phyloP scores from a whole-genome alignment of 257 asterid genomes.

The Jasminum sambac region DNA sequence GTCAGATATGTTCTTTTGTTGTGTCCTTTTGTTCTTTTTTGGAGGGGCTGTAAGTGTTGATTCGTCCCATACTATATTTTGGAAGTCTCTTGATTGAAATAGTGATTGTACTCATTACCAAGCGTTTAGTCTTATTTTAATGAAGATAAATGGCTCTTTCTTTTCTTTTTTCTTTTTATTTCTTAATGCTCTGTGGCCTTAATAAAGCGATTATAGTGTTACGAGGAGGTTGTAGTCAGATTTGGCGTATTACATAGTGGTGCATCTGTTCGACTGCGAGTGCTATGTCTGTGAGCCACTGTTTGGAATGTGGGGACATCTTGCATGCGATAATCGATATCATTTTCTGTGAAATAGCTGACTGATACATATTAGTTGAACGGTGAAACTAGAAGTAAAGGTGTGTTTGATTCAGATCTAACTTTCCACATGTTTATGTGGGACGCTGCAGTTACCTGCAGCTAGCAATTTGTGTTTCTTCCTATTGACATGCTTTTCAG shows the following conservation, averaged over 20 bases:
- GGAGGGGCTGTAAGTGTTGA: conserved; percentile 16
- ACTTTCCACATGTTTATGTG: background rate
- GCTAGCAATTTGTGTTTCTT: background rate
- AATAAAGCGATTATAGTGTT: background rate
- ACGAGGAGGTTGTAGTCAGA: background rate
- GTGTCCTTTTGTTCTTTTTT: conserved; percentile 21
- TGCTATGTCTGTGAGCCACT: background rate
- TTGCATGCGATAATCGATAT: background rate
- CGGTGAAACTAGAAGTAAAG: background rate
- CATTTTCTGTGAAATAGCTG: background rate
- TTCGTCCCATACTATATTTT: conserved; percentile 7
- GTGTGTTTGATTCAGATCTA: background rate
- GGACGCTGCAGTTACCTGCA: conserved; percentile 7
- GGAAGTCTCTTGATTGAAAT: conserved; percentile 28
- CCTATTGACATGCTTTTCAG: background rate
- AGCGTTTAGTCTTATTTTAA: background rate
- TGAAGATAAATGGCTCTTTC: background rate
- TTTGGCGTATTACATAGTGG: background rate
- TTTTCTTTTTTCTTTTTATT: background rate
- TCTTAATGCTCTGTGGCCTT: background rate
- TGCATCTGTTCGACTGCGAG: background rate
- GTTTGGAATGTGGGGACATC: background rate
- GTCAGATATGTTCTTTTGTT: conserved; percentile 22
- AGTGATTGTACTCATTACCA: conserved; percentile 1
- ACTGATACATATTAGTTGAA: background rate